phyloP scores from a whole-genome alignment of 441 rosid genomes.

The Dalechampia spathulata region DNA sequence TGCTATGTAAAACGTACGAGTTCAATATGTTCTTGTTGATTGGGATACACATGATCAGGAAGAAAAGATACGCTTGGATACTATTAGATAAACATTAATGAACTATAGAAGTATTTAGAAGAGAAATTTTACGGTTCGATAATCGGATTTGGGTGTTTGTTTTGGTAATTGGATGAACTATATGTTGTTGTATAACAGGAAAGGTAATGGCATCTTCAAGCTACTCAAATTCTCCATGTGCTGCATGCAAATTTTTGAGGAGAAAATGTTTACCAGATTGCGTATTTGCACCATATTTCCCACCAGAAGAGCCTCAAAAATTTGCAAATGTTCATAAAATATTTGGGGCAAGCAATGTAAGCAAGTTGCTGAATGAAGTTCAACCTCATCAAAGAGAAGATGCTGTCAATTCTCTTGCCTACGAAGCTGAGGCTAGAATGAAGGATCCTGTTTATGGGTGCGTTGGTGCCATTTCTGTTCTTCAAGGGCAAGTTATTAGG shows the following conservation, averaged over 20 bases:
- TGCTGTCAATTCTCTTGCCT: too few species aligned
- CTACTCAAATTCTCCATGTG: constrained; percentile 90
- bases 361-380: constrained; percentile 75
- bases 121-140: too few species aligned
- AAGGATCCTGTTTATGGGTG: constrained; percentile 90
- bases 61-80: too few species aligned
- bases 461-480: constrained; percentile 79
- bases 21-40: too few species aligned
- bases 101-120: too few species aligned
- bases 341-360: constrained; percentile 91
- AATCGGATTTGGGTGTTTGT: too few species aligned
- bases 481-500: constrained; percentile 73
- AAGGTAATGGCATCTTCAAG: constrained; percentile 65
- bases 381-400: constrained; percentile 92
- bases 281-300: constrained; percentile 87
- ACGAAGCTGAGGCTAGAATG: too few species aligned
- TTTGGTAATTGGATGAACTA: background rate
- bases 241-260: constrained; percentile 91
- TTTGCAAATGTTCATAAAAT: constrained; percentile 89
- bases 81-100: too few species aligned
- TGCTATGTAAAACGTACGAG: too few species aligned
- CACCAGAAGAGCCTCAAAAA: too few species aligned
- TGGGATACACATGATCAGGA: too few species aligned
- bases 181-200: too few species aligned
- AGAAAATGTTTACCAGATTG: constrained; percentile 89